Percentiles rank a stretch among this genome's conserved stretches.
Evolutionary conservation across 495 filamentous ascomycete species (phyloP).

Genomic region (Lindgomyces ingoldianus): DNA sequence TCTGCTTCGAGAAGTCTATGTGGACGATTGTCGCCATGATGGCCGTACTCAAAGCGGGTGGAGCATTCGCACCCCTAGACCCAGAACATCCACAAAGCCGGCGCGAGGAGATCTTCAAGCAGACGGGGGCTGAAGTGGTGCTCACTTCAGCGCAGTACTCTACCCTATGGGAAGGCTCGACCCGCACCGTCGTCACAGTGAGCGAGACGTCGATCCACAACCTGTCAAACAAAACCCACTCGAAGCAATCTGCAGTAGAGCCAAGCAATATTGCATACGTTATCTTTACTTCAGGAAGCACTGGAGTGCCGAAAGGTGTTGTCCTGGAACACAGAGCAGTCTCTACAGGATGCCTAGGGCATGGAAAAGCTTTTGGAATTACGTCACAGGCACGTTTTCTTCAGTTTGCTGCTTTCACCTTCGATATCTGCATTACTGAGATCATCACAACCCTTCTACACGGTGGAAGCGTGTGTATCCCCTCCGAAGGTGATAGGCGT

Average conservation of each 20-base stretch:
- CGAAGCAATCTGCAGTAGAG: background rate
- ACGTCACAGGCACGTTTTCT: background rate
- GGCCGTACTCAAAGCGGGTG: conserved; percentile 20
- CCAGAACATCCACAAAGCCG: background rate
- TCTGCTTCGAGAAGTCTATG: conserved; percentile 19
- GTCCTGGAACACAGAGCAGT: background rate
- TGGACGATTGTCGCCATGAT: conserved; percentile 17
- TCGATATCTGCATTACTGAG: background rate
- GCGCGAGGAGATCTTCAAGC: background rate
- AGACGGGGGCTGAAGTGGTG: too few relatives aligned
- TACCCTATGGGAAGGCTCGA: background rate
- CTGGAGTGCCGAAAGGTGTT: conserved; percentile 18
- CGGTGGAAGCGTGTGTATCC: background rate
- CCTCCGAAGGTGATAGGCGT: background rate
- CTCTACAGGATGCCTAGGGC: background rate
- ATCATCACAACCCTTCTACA: background rate
- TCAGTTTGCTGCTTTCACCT: conserved; percentile 6
- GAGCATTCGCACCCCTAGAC: conserved; percentile 1
- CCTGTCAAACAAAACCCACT: background rate
- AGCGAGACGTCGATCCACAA: background rate
- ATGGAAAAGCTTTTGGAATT: background rate
- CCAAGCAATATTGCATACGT: background rate
- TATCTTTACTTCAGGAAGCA: conserved; percentile 16
- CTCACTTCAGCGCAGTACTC: background rate
- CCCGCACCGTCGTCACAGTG: background rate